Evolutionary conservation across 2,329 filamentous ascomycete genomes (phyloP).

Genomic region (Chrysosporium keratinophilum): DNA sequence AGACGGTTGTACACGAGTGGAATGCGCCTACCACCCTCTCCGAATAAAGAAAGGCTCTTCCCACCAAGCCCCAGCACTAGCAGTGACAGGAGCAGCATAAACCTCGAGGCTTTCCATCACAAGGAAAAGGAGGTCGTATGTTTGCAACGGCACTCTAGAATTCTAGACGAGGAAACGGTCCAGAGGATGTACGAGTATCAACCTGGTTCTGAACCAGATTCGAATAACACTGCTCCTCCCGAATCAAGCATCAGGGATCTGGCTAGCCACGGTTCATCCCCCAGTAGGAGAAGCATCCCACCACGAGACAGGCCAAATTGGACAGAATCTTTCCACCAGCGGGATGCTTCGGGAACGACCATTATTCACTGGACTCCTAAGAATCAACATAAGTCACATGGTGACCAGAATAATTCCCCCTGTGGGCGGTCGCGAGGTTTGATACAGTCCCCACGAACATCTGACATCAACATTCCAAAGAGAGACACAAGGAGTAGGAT

Average conservation of each 20-base stretch:
- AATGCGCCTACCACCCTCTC: slow-evolving; percentile 13
- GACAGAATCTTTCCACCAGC: neutral
- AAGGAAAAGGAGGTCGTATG: neutral
- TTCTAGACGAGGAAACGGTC: neutral
- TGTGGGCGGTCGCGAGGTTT: neutral
- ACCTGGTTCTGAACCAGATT: neutral
- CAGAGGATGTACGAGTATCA: neutral
- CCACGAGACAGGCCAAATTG: neutral
- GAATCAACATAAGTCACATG: neutral
- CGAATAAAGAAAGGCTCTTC: slow-evolving; percentile 12
- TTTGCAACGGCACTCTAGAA: neutral
- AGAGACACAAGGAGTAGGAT: slow-evolving; percentile 4
- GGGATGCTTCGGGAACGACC: neutral
- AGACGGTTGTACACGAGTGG: slow-evolving; percentile 6
- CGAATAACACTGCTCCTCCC: neutral
- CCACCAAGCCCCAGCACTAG: slow-evolving; percentile 10
- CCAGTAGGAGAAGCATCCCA: neutral
- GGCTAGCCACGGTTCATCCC: neutral
- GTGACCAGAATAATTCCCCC: neutral
- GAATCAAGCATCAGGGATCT: neutral
- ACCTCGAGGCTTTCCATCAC: neutral
- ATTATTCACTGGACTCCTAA: slow-evolving; percentile 2
- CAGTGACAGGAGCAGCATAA: neutral
- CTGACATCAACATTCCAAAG: slow-evolving; percentile 3
- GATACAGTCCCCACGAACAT: neutral